These are phyloP conservation scores for Paraphoma chrysanthemicola DNA, from an alignment of 2,329 filamentous ascomycete species.

Conservation along the genomic window DNA sequence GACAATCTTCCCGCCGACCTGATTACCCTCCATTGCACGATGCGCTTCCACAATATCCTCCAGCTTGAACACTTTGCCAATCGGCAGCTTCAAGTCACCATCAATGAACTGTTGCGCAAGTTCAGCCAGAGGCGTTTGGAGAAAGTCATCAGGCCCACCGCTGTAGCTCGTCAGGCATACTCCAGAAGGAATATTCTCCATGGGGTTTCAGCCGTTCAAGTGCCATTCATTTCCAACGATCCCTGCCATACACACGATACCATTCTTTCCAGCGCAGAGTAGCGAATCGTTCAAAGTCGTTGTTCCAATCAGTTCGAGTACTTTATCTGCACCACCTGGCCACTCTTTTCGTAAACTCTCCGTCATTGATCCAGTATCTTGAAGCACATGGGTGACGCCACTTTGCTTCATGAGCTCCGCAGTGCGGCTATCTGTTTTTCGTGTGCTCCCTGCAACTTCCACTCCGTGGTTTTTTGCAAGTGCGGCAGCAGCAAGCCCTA, in stretches of 20 bases:
- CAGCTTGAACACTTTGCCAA: neutral
- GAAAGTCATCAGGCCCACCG: conserved; percentile 46
- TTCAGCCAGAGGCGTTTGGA: neutral
- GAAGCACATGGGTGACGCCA: conserved; percentile 46
- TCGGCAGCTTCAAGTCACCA: neutral
- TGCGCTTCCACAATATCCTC: neutral
- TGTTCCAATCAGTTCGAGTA: conserved; percentile 25
- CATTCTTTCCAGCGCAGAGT: conserved; percentile 46
- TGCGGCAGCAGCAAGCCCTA: conserved; percentile 6
- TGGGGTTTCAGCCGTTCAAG: conserved; percentile 50
- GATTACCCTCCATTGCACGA: neutral
- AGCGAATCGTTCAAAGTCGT: conserved; percentile 55
- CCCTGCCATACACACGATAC: conserved; percentile 56
- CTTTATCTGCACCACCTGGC: neutral
- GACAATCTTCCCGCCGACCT: neutral
- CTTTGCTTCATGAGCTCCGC: conserved; percentile 52
- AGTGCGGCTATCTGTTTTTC: conserved; percentile 2
- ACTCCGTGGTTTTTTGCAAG: conserved; percentile 2
- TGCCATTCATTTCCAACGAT: conserved; percentile 55
- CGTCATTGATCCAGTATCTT: neutral
- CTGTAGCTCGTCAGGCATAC: conserved; percentile 52
- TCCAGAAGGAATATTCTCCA: conserved; percentile 51
- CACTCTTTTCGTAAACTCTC: neutral
- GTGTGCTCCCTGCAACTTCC: neutral
- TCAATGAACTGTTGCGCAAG: neutral